Conservation (phyloP, 345 rosid species). For the Pelargonium nanum region DNA sequence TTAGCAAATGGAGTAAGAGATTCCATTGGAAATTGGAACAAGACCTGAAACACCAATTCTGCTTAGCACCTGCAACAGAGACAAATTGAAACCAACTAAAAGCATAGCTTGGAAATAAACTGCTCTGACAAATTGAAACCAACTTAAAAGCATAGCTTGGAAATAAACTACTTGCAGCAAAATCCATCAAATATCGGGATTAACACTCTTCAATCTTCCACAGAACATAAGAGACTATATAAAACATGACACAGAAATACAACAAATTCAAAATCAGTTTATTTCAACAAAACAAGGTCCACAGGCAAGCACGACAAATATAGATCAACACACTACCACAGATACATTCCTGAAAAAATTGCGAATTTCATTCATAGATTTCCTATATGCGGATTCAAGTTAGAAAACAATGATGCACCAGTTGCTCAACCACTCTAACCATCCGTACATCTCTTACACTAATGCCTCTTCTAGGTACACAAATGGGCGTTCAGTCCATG, state of each 20-base stretch:
- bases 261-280: background rate
- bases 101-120: too few relatives aligned
- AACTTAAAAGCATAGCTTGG: too few relatives aligned
- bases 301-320: background rate
- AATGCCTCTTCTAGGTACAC: constrained; percentile 10
- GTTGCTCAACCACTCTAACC: constrained; percentile 4
- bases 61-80: too few relatives aligned
- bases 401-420: constrained; percentile 33
- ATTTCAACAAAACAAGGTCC: background rate
- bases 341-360: constrained; percentile 13
- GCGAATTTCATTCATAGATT: constrained; percentile 27
- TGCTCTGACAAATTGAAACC: too few relatives aligned
- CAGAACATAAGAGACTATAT: background rate
- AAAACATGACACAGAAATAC: background rate
- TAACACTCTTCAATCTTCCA: too few relatives aligned
- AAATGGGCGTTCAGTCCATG: constrained; percentile 14
- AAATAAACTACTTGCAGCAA: too few relatives aligned
- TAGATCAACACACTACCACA: too few relatives aligned
- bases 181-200: too few relatives aligned
- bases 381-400: constrained; percentile 23
- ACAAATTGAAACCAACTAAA: too few relatives aligned
- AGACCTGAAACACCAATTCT: too few relatives aligned
- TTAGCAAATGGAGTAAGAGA: too few relatives aligned
- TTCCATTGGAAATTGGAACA: too few relatives aligned
- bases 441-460: constrained; percentile 3